Percentiles rank a stretch among this genome's conserved stretches.
Conservation (phyloP, 306 rosid genomes). For the Sechiopsis laciniata region DNA sequence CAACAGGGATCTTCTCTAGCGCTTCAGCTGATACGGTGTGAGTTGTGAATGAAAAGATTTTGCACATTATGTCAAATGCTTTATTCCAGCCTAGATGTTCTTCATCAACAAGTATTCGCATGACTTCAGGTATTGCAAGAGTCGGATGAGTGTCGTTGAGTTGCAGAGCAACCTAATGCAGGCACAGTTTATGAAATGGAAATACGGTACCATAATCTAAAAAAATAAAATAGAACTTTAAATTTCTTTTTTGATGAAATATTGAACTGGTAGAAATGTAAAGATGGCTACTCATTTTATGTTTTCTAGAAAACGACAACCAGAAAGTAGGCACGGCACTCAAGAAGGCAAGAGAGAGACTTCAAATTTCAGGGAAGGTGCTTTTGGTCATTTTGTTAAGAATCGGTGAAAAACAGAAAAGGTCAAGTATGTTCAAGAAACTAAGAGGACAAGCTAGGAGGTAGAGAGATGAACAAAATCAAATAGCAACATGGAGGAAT, state of each 20-base stretch:
- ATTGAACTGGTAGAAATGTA: neutral
- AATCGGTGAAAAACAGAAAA: neutral
- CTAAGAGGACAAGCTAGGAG: neutral
- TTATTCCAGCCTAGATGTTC: constrained; percentile 54
- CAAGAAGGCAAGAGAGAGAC: neutral
- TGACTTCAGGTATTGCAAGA: constrained; percentile 60
- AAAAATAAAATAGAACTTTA: constrained; percentile 22
- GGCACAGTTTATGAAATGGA: constrained; percentile 23
- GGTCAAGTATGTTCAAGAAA: neutral
- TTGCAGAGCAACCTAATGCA: constrained; percentile 59
- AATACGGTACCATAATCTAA: neutral
- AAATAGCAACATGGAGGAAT: neutral
- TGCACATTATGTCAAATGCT: constrained; percentile 58
- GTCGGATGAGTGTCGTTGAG: constrained; percentile 74
- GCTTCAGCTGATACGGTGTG: constrained; percentile 61
- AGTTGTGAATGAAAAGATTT: constrained; percentile 58
- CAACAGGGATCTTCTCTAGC: constrained; percentile 61
- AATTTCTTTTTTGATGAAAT: neutral
- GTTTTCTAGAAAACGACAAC: neutral
- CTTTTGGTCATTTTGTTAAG: neutral
- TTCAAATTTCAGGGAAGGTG: constrained; percentile 4
- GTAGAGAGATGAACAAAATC: neutral
- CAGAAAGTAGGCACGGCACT: neutral
- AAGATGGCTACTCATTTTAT: neutral
- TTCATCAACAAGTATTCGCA: constrained; percentile 64